Base-by-base conservation (phyloP, 768 basidiomycete species). In the Tricholoma hemisulphureum region DNA sequence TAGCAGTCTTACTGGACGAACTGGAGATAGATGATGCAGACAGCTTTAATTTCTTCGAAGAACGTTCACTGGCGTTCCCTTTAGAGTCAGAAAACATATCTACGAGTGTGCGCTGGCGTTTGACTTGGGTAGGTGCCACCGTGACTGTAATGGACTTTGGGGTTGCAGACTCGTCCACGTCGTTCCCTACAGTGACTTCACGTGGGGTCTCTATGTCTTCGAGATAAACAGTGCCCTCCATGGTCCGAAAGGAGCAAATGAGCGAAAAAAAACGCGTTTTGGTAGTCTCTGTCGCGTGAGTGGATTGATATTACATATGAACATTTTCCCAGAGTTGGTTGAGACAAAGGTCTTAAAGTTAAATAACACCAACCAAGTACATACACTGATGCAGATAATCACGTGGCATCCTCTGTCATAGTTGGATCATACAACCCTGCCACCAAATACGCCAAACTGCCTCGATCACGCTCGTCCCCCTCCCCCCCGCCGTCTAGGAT, bases 381-480 rank as follows among this genome's bases (percentile, higher is more conserved):
- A 43, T 48, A 51, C 14, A 56, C 59, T 45, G 13, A 31, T 35
- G 9, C 37, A 55, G 29, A 53, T 31, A 21, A 41, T 53, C 29
- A 53, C 50, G 56, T 53, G 34, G 48, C 10, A n/a, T 48, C 45
- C 24, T 49, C n/a, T n/a, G 45, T 18, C 41, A 28, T 10, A 43
- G 26, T 35, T 14, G 20, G 43, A 53, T 28, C 28, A 45, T 20
- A 52, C 52, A 52, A 51, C 34, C 26, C 37, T 53, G n/a, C n/a
- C 31, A 28, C 26, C n/a, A 9, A 57, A 57, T 69, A 60, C 41
- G 65, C 66, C 84, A 89, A 83, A 67, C 86, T 90, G 89, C 80
- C 87, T 80, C 87, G 87, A 68, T 89, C 89, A 79, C 79, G 78
- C 48, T 89, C 89, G 14, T 90, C 90, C 1, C 89, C 88, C 0